Conservation (phyloP, 2,329 filamentous ascomycete genomes). For the Knufia petricola region DNA sequence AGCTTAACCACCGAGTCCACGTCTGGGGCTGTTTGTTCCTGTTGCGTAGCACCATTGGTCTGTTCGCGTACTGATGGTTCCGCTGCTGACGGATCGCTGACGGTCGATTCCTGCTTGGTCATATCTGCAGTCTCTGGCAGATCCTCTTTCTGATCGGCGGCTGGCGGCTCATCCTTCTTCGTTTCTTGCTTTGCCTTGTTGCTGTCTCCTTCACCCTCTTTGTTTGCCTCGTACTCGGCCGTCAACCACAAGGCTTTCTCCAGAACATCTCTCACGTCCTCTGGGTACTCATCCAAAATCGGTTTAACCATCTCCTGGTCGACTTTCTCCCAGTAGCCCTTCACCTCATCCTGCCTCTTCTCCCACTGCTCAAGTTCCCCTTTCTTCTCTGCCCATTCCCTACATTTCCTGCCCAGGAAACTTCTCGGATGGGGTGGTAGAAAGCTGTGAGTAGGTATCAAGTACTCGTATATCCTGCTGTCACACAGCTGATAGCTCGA, state of each 20-base stretch:
- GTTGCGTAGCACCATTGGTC: too few relatives aligned
- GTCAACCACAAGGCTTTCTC: conserved; percentile 33
- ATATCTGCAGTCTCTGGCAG: neutral
- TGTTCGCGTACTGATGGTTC: too few relatives aligned
- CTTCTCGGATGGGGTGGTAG: conserved; percentile 85
- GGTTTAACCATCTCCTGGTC: conserved; percentile 74
- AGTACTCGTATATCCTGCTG: conserved; percentile 92
- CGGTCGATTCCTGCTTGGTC: neutral
- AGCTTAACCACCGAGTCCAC: too few relatives aligned
- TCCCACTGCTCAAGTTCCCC: conserved; percentile 60
- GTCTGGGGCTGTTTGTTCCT: too few relatives aligned
- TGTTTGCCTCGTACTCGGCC: conserved; percentile 24
- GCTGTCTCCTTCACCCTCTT: conserved; percentile 9
- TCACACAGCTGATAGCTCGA: conserved; percentile 93
- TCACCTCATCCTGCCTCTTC: conserved; percentile 64
- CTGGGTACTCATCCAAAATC: conserved; percentile 40
- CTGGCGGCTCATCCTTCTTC: neutral
- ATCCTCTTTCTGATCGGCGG: neutral
- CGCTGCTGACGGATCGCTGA: neutral
- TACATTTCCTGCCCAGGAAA: conserved; percentile 72
- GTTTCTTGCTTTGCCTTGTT: conserved; percentile 8
- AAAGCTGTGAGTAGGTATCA: conserved; percentile 87
- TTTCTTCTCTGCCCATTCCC: conserved; percentile 64
- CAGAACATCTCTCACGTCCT: conserved; percentile 29
- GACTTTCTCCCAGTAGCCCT: conserved; percentile 70